Evolutionary conservation across 169 alveolate genomes (phyloP), one percentile per base, ranked within the genome.

Genomic region (Plasmodium coatneyi): DNA sequence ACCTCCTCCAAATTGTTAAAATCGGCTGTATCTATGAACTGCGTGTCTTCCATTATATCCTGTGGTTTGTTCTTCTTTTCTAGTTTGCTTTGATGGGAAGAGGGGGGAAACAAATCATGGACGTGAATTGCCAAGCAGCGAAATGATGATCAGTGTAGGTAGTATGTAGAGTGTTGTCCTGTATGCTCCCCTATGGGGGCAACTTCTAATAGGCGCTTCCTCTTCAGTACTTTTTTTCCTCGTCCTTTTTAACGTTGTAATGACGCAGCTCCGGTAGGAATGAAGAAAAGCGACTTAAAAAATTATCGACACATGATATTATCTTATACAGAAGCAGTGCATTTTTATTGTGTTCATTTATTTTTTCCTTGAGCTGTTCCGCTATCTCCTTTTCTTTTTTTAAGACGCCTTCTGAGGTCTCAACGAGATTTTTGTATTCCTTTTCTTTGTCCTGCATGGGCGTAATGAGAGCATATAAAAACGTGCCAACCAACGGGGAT

Each of bases 261-360:
- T 86, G 93, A n/a, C 93, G 39, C n/a, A 86, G 32, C 28, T 86
- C 93, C 16, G 93, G 93, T 52, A 86, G 84, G 32, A 86, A 86
- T 34, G 93, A 74, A 54, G 93, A 76, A 56, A 86, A 86, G 52
- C 93, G 93, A 74, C 86, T 46, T 43, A 86, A 30, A 76, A 86
- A 86, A 56, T 86, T 86, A 70, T 86, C 93, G 41, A 86, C 80
- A 34, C 93, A 86, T 19, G 86, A 86, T 10, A 86, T 86, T 86
- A 86, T 86, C 80, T 86, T 86, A 28, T 86, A 70, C 34, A 86
- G 39, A 10, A 86, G 70, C 66, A 86, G 19, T 22, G 93, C 82
- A 34, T 74, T 78, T 49, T 86, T 86, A 52, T 86, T 86, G 66
- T 86, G 93, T 34, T 86, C 93, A 76, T 86, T 86, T 74, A 86